Evolutionary conservation across 441 rosid genomes (phyloP).

Genomic region (Sinapis alba): DNA sequence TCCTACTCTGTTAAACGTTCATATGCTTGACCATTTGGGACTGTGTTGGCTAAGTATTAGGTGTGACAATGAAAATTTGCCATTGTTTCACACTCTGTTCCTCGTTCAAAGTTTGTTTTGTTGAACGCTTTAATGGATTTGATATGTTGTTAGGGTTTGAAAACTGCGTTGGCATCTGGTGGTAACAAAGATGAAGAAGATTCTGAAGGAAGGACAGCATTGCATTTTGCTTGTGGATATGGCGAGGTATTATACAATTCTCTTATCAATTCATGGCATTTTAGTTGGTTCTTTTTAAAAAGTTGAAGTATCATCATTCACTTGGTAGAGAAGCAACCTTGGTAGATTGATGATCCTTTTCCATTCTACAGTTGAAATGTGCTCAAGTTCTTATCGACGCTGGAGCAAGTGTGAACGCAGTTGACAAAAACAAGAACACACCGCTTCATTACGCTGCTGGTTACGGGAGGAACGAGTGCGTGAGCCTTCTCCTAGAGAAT

Average conservation of each 20-base stretch:
- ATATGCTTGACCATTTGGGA: constrained; percentile 5
- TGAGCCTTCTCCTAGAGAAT: constrained; percentile 76
- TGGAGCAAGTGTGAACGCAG: constrained; percentile 81
- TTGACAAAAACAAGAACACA: constrained; percentile 92
- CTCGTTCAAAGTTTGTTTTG: not conserved
- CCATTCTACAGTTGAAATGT: constrained; percentile 61
- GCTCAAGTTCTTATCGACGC: constrained; percentile 86
- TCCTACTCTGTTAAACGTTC: not conserved
- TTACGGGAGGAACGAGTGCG: constrained; percentile 91
- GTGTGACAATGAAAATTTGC: too few relatives aligned
- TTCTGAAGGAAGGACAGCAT: constrained; percentile 94
- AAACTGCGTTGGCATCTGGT: constrained; percentile 75
- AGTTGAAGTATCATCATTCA: constrained; percentile 26
- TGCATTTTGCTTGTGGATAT: constrained; percentile 96
- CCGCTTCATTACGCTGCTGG: constrained; percentile 97
- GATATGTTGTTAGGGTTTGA: constrained; percentile 59
- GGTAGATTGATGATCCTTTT: constrained; percentile 12
- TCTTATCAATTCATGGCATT: not conserved
- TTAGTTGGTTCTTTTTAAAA: not conserved
- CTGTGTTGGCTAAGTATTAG: too few relatives aligned
- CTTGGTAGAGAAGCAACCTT: not conserved
- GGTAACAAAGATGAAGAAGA: constrained; percentile 93
- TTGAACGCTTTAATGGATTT: too few relatives aligned
- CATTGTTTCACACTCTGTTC: not conserved
- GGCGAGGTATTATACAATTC: constrained; percentile 81